Evolutionary conservation across 2,329 filamentous ascomycete genomes (phyloP).

Genomic region (Diaporthe sp.): DNA sequence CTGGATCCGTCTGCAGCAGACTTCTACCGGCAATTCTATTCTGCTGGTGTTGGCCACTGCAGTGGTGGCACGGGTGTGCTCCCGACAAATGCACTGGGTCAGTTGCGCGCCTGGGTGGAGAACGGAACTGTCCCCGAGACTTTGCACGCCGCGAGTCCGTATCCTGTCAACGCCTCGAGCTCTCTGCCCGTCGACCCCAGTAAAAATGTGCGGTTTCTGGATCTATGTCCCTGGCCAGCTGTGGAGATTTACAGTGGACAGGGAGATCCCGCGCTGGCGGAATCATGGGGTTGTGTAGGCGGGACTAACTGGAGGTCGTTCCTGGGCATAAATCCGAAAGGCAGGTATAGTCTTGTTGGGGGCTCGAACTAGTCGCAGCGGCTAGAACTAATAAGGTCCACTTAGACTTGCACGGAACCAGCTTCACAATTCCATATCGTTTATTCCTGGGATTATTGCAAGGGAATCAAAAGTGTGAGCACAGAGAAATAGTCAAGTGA

Average conservation of each 20-base stretch:
- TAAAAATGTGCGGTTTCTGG: background rate
- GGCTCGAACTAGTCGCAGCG: background rate
- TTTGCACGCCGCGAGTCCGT: background rate
- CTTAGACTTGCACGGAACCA: background rate
- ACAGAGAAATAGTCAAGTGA: background rate
- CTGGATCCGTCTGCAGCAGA: background rate
- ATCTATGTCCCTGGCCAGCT: conserved; percentile 22
- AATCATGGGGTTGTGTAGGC: conserved; percentile 7
- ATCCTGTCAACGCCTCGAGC: conserved; percentile 8
- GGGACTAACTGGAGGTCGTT: conserved; percentile 7
- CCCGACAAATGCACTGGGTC: background rate
- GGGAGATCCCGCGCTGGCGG: background rate
- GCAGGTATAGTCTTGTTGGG: background rate
- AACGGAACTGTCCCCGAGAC: background rate
- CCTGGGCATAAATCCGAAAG: background rate
- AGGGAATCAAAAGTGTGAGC: background rate
- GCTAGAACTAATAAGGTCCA: background rate
- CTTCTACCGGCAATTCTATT: conserved; percentile 9
- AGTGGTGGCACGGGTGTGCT: background rate
- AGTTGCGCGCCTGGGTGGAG: conserved; percentile 20
- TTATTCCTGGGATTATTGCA: background rate
- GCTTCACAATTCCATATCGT: background rate
- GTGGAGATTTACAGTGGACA: conserved; percentile 8
- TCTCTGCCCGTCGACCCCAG: background rate
- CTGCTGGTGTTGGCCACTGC: conserved; percentile 15